Conservation (phyloP, 805 yeast genomes). For the Nakazawaea peltata region DNA sequence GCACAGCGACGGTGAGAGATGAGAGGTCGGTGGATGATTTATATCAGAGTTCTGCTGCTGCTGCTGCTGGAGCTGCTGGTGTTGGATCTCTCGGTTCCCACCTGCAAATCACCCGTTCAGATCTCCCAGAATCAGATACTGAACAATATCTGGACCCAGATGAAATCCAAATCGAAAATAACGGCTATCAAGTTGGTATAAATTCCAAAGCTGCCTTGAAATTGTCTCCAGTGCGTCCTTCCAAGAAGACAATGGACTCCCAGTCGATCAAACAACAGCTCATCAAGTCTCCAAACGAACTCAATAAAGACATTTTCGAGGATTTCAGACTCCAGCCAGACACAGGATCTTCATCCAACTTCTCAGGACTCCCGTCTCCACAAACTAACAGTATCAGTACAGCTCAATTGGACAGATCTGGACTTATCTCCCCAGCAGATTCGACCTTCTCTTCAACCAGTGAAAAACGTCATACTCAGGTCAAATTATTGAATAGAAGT, state of each 20-base stretch:
- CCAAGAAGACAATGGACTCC: no score
- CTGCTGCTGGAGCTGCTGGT: no score
- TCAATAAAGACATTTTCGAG: slow-evolving; percentile 10
- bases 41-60: slow-evolving; percentile 3
- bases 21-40: no score
- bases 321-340: slow-evolving; percentile 1
- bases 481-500: slow-evolving; percentile 7
- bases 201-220: neutral
- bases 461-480: slow-evolving; percentile 7
- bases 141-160: slow-evolving; percentile 2
- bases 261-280: no score
- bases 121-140: no score
- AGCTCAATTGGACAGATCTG: slow-evolving; percentile 1
- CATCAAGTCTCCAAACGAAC: slow-evolving; percentile 9
- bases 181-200: neutral
- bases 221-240: no score
- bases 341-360: slow-evolving; percentile 1
- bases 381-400: slow-evolving; percentile 4
- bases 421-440: slow-evolving; percentile 4
- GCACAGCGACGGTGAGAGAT: no score
- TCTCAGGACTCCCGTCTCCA: slow-evolving; percentile 5
- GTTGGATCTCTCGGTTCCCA: no score
- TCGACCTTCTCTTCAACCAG: slow-evolving; percentile 6
- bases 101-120: neutral
- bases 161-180: slow-evolving; percentile 5